Conservation (phyloP, 2,329 filamentous ascomycete species). For the Diaporthe australafricana region DNA sequence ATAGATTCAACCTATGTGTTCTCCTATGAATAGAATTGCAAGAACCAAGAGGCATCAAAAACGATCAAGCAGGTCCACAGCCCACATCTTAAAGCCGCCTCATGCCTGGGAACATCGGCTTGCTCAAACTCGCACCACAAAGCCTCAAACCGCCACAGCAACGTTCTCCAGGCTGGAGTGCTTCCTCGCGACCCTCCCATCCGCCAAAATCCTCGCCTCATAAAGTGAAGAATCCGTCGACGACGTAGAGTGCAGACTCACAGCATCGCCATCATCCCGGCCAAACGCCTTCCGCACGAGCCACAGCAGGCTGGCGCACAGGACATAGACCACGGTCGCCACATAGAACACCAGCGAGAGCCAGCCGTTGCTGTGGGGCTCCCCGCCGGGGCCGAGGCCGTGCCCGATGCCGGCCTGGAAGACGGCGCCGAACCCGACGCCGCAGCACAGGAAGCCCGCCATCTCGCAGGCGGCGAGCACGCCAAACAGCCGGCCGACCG, state of each 20-base stretch:
- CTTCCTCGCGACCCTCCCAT: constrained; percentile 23
- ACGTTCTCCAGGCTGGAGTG: constrained; percentile 23
- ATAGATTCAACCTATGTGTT: too few relatives aligned
- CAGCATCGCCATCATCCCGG: background rate
- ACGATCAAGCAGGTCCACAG: background rate
- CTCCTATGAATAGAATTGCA: background rate
- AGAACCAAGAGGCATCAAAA: background rate
- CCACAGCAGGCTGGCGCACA: constrained; percentile 10
- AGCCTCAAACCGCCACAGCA: background rate
- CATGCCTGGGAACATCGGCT: background rate
- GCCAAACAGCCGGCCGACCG: constrained; percentile 24
- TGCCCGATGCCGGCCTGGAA: constrained; percentile 12
- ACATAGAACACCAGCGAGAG: constrained; percentile 30
- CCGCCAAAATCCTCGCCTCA: constrained; percentile 24
- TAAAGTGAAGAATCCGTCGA: background rate
- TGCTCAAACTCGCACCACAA: background rate
- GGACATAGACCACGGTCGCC: constrained; percentile 20
- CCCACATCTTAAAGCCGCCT: constrained; percentile 39
- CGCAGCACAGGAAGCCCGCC: constrained; percentile 14
- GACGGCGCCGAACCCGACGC: constrained; percentile 15
- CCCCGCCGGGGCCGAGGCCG: background rate
- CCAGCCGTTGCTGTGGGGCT: background rate
- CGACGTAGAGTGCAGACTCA: background rate
- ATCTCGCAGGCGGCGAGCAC: constrained; percentile 30
- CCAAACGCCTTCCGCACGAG: background rate